Base-by-base conservation (phyloP, 805 yeast genomes). In the Metschnikowia anglica region DNA sequence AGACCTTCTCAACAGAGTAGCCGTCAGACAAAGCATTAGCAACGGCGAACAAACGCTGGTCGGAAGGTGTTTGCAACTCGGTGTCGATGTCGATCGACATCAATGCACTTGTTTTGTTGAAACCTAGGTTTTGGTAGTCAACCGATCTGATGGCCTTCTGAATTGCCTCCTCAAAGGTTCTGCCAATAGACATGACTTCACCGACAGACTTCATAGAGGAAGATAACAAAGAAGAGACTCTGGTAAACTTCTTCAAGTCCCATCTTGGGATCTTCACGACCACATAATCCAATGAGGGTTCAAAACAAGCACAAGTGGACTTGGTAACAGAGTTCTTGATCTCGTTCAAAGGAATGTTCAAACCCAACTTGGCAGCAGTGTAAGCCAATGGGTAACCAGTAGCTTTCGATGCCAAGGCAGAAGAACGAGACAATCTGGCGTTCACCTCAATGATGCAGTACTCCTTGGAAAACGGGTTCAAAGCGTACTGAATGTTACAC, bases 161-260 rank as follows among this genome's bases (percentile, higher is more conserved):
- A 52, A 91, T 87, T 8, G 97, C 96, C 65, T 91, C 99, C 69
- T 91, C 99, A 55, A 91, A 91, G 20, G 95, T 91, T 66, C 99
- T 79, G 60, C 99, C 99, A 60, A 91, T 88, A 54, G 91, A 79
- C 99, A 91, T 91, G 40, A 93, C 98, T 68, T 91, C 99, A 74
- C 99, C 99, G 53, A 91, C 98, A 49, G 97, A 89, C 72, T 91
- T 91, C 99, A 91, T 91, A 23, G 96, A 81, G 2, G 97, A 89
- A 8, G 93, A 85, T 56, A 91, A 79, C 63, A 82, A 76, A 39
- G 87, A 83, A 16, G 95, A 85, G 28, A 91, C 98, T 64, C 96
- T 79, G 48, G 91, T 87, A 71, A 91, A 91, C 71, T 91, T 91
- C 75, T 87, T 86, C 71, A 91, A 79, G 71, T 91, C 99, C 99